Evolutionary conservation across 2,329 filamentous ascomycete genomes (phyloP).

Genomic region (Ramularia endophylla): DNA sequence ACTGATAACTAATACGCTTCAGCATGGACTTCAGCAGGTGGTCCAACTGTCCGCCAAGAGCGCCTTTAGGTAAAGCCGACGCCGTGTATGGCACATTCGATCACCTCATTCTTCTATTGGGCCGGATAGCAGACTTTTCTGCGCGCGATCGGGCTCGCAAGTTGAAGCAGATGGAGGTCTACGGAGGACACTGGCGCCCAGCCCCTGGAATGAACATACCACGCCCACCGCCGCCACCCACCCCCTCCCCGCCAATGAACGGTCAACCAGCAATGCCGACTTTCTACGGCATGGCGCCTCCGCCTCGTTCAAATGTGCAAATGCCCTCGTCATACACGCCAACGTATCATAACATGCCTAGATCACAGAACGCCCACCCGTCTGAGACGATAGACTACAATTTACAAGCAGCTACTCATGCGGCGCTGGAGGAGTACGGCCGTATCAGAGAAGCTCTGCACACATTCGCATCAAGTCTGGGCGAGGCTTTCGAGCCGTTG

Average conservation of each 20-base stretch:
- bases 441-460: slow-evolving; percentile 66
- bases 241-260: slow-evolving; percentile 12
- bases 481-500: slow-evolving; percentile 70
- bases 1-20: slow-evolving; percentile 9
- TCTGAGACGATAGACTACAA: slow-evolving; percentile 47
- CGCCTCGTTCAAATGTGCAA: slow-evolving; percentile 33
- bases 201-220: slow-evolving; percentile 43
- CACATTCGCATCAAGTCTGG: slow-evolving; percentile 59
- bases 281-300: slow-evolving; percentile 49
- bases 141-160: slow-evolving; percentile 75
- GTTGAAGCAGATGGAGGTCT: slow-evolving; percentile 56
- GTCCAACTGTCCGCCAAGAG: slow-evolving; percentile 83
- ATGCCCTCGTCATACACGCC: slow-evolving; percentile 39
- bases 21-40: slow-evolving; percentile 76
- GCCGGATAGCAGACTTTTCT: slow-evolving; percentile 71
- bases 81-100: slow-evolving; percentile 86
- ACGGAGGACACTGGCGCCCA: slow-evolving; percentile 53
- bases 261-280: slow-evolving; percentile 34
- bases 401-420: slow-evolving; percentile 58
- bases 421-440: slow-evolving; percentile 74
- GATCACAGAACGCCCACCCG: slow-evolving; percentile 22
- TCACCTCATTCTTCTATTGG: slow-evolving; percentile 76
- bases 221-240: slow-evolving; percentile 31
- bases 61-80: slow-evolving; percentile 68
- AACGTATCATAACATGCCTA: slow-evolving; percentile 11